A percentile compares a stretch with the other conserved stretches of the same genome.
Conservation (phyloP, 2,329 filamentous ascomycete genomes). For the Penicillium sp. region DNA sequence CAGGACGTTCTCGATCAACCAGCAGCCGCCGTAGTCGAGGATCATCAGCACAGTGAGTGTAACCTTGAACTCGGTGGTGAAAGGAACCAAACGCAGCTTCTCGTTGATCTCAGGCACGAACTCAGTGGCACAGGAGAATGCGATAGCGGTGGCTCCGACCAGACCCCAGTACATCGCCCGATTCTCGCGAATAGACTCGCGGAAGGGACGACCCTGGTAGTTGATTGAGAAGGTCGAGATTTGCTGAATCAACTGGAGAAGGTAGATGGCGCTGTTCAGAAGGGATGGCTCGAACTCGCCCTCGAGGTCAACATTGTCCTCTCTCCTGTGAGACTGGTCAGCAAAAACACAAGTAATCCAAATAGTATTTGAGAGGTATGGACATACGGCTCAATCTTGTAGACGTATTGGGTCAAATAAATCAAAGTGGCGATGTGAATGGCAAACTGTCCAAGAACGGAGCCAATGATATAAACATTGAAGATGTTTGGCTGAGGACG, state of each 20-base stretch:
- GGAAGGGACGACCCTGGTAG: constrained; percentile 97
- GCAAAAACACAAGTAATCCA: constrained; percentile 32
- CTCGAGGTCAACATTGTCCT: constrained; percentile 78
- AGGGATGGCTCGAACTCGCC: constrained; percentile 92
- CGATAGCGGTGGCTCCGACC: constrained; percentile 82
- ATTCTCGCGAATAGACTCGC: constrained; percentile 93
- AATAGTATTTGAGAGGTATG: neutral
- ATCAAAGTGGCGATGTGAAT: constrained; percentile 93
- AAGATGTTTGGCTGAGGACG: constrained; percentile 98
- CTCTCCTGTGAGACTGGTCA: constrained; percentile 46
- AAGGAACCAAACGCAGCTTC: constrained; percentile 88
- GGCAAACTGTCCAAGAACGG: constrained; percentile 94
- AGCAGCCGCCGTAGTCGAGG: constrained; percentile 84
- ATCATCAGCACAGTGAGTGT: constrained; percentile 85
- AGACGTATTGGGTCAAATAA: constrained; percentile 89
- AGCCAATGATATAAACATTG: constrained; percentile 98
- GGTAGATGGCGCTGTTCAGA: constrained; percentile 94
- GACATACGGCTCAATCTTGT: constrained; percentile 79
- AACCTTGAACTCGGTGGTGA: constrained; percentile 82
- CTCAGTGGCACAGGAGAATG: constrained; percentile 92
- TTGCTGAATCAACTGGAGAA: constrained; percentile 96
- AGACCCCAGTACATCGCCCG: constrained; percentile 98
- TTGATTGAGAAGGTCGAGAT: constrained; percentile 99
- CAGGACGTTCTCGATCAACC: constrained; percentile 79
- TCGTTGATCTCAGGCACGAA: constrained; percentile 95